Evolutionary conservation across 108 stramenopile species (phyloP).

Genomic region (Craspedostauros australis): DNA sequence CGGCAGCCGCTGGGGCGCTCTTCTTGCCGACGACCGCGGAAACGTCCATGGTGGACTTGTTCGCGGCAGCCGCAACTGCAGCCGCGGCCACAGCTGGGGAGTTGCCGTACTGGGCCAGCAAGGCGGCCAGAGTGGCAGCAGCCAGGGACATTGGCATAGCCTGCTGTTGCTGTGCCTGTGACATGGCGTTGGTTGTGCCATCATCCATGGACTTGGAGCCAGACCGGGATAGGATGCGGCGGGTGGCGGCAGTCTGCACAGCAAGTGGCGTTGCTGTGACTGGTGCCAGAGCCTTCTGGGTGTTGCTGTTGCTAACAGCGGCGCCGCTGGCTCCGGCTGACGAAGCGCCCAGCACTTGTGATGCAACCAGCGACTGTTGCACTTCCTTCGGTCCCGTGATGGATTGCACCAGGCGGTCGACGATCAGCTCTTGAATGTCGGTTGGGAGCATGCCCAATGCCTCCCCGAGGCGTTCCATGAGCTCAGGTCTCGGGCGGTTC

Average conservation of each 20-base stretch:
- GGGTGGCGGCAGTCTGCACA: neutral
- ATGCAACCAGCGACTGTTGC: constrained; percentile 18
- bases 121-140: constrained; percentile 71
- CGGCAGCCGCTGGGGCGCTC: neutral
- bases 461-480: constrained; percentile 74
- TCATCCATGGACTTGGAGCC: constrained; percentile 7
- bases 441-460: constrained; percentile 63
- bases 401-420: constrained; percentile 65
- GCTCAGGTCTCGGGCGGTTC: constrained; percentile 53
- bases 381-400: constrained; percentile 47
- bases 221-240: too few species aligned
- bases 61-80: constrained; percentile 2
- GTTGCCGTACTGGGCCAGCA: constrained; percentile 57
- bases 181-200: neutral
- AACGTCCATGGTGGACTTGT: neutral
- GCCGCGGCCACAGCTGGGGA: constrained; percentile 14
- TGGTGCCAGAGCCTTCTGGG: neutral
- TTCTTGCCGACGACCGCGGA: neutral
- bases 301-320: neutral
- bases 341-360: constrained; percentile 4
- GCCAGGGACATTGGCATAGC: constrained; percentile 48
- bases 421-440: constrained; percentile 76
- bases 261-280: constrained; percentile 1
- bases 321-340: neutral
- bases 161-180: constrained; percentile 1